Evolutionary conservation across 2,329 filamentous ascomycete species (phyloP).

Genomic region (Elsinoe ampelina): DNA sequence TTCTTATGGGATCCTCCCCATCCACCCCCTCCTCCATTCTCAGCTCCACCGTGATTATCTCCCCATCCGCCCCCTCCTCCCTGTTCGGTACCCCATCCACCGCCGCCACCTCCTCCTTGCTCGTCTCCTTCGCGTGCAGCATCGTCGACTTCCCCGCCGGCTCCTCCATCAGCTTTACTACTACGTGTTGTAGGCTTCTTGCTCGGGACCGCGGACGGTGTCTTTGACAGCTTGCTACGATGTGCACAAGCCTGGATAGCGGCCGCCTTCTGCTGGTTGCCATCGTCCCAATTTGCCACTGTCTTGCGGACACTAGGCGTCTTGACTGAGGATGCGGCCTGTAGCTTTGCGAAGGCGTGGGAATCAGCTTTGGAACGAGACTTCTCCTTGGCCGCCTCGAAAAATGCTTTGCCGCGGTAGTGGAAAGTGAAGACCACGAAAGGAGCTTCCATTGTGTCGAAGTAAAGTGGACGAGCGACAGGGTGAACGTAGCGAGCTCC

Average conservation of each 20-base stretch:
- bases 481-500: conserved; percentile 32
- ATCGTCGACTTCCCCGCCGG: too few relatives aligned
- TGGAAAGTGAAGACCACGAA: conserved; percentile 43
- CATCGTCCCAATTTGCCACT: conserved; percentile 2
- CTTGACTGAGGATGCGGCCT: background rate
- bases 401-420: conserved; percentile 30
- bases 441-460: conserved; percentile 31
- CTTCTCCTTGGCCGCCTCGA: conserved; percentile 20
- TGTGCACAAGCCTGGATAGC: background rate
- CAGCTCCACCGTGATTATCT: background rate
- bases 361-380: background rate
- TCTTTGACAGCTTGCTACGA: background rate
- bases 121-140: too few relatives aligned
- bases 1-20: background rate
- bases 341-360: background rate
- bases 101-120: too few relatives aligned
- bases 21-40: background rate
- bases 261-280: background rate
- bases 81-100: too few relatives aligned
- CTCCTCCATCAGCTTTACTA: background rate
- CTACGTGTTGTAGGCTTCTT: background rate
- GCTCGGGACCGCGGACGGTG: background rate
- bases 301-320: background rate
- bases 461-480: conserved; percentile 31
- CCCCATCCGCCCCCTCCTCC: background rate